A percentile compares a stretch with the other conserved stretches of the same genome.
Evolutionary conservation across 139 green algal species (phyloP).

Genomic region (Klebsormidium nitens): DNA sequence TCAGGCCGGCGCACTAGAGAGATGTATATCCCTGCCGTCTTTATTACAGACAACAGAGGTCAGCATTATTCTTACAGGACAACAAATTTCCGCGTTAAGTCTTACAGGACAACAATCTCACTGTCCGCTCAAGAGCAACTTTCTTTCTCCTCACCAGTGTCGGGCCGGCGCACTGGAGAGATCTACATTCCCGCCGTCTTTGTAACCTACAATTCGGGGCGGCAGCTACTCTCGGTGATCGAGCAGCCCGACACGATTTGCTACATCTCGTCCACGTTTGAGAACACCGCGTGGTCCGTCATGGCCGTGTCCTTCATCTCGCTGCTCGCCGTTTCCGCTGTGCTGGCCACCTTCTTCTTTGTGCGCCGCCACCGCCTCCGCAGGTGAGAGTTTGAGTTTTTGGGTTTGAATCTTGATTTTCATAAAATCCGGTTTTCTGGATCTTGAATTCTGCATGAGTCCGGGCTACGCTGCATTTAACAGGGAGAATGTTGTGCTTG

Average conservation of each 20-base stretch:
- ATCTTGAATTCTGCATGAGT: too few relatives aligned
- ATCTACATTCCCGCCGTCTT: slow-evolving; percentile 37
- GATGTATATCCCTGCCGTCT: slow-evolving; percentile 33
- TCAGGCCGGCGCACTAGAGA: slow-evolving; percentile 18
- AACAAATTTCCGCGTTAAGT: too few relatives aligned
- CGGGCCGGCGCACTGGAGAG: slow-evolving; percentile 11
- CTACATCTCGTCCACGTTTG: slow-evolving; percentile 25
- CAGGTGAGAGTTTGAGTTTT: too few relatives aligned
- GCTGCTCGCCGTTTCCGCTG: slow-evolving; percentile 27
- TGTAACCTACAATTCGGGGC: slow-evolving; percentile 22
- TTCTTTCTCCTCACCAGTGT: slow-evolving; percentile 23
- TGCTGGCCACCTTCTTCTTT: slow-evolving; percentile 39
- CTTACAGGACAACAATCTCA: too few relatives aligned
- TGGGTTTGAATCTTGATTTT: too few relatives aligned
- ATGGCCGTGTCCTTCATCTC: slow-evolving; percentile 38
- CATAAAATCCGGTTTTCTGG: too few relatives aligned
- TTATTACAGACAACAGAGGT: slow-evolving; percentile 24
- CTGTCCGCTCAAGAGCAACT: too few relatives aligned
- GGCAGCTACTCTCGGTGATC: slow-evolving; percentile 8
- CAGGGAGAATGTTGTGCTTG: too few relatives aligned
- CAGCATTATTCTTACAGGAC: too few relatives aligned
- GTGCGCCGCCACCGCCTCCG: slow-evolving; percentile 25
- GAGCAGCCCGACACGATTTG: slow-evolving; percentile 2
- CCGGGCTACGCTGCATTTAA: too few relatives aligned
- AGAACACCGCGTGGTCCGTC: slow-evolving; percentile 28